Conservation (phyloP, 352 stramenopile species). For the Phytophthora ohioensis region DNA sequence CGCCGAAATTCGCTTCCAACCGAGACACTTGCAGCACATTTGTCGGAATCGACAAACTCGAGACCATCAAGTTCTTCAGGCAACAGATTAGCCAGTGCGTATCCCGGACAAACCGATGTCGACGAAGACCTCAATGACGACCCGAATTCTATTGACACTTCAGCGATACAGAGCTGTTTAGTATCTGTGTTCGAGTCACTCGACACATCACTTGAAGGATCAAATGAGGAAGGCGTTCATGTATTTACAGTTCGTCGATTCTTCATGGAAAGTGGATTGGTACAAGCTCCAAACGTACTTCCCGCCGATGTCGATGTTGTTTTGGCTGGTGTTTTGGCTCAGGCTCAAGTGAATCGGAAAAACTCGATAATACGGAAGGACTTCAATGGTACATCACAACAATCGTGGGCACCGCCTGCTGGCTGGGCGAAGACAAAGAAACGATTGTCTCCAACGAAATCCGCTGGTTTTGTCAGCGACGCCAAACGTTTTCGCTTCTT, state of each 20-base stretch:
- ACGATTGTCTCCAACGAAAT: slow-evolving; percentile 15
- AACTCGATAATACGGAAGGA: slow-evolving; percentile 65
- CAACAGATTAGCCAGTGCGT: slow-evolving; percentile 14
- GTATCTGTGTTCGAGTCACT: slow-evolving; percentile 56
- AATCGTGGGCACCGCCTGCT: slow-evolving; percentile 24
- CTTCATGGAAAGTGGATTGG: slow-evolving; percentile 68
- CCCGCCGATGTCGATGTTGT: slow-evolving; percentile 75
- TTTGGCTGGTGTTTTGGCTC: slow-evolving; percentile 65
- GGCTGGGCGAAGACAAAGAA: slow-evolving; percentile 38
- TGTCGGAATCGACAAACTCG: background rate
- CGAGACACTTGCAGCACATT: slow-evolving; percentile 2
- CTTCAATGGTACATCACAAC: slow-evolving; percentile 31
- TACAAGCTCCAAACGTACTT: slow-evolving; percentile 55
- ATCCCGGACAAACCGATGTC: slow-evolving; percentile 6
- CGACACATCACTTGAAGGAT: slow-evolving; percentile 52
- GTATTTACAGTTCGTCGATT: slow-evolving; percentile 73
- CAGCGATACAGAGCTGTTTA: slow-evolving; percentile 48
- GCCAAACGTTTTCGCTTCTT: slow-evolving; percentile 71
- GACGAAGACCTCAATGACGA: slow-evolving; percentile 35
- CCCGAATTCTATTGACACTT: slow-evolving; percentile 16
- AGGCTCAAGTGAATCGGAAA: slow-evolving; percentile 63
- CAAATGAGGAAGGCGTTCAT: slow-evolving; percentile 55
- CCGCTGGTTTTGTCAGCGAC: slow-evolving; percentile 22
- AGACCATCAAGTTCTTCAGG: background rate
- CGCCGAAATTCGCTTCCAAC: slow-evolving; percentile 33